Conservation (phyloP, 1,284 basidiomycete species). For the Austroboletus niveus region DNA sequence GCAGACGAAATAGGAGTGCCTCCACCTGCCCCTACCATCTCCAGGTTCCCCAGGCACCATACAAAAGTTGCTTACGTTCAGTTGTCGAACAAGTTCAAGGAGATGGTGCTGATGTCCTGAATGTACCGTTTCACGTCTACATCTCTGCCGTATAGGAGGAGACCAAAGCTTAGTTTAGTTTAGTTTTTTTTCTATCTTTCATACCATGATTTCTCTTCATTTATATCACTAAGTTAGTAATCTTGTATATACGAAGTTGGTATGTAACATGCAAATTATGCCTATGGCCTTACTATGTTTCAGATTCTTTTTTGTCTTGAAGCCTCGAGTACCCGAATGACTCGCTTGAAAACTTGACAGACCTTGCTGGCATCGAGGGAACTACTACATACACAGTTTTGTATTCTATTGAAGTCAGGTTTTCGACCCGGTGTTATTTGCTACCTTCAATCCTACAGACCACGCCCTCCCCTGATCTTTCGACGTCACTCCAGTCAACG, state of each 20-base stretch:
- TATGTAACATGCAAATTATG: too few species aligned
- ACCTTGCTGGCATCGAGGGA: too few species aligned
- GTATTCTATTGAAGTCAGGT: too few species aligned
- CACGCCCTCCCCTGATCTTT: constrained; percentile 63
- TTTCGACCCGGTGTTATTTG: constrained; percentile 31
- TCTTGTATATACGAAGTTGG: too few species aligned
- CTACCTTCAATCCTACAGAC: constrained; percentile 61
- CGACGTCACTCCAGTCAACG: constrained; percentile 78
- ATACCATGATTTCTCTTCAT: too few species aligned
- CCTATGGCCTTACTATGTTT: too few species aligned
- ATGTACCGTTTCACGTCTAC: not conserved
- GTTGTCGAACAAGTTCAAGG: constrained; percentile 1
- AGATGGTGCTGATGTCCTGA: constrained; percentile 1
- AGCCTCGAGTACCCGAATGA: too few species aligned
- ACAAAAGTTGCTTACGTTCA: not conserved
- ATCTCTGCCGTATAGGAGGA: constrained; percentile 9
- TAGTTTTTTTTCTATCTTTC: not conserved
- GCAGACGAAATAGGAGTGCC: not conserved
- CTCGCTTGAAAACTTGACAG: too few species aligned
- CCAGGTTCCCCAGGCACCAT: not conserved
- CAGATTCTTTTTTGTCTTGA: too few species aligned
- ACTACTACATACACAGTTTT: too few species aligned
- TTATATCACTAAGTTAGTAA: too few species aligned
- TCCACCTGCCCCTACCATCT: not conserved
- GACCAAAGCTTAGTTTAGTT: constrained; percentile 4